Base-by-base conservation (phyloP, 371 early-diverging fungal species). In the Coemansia sp. region DNA sequence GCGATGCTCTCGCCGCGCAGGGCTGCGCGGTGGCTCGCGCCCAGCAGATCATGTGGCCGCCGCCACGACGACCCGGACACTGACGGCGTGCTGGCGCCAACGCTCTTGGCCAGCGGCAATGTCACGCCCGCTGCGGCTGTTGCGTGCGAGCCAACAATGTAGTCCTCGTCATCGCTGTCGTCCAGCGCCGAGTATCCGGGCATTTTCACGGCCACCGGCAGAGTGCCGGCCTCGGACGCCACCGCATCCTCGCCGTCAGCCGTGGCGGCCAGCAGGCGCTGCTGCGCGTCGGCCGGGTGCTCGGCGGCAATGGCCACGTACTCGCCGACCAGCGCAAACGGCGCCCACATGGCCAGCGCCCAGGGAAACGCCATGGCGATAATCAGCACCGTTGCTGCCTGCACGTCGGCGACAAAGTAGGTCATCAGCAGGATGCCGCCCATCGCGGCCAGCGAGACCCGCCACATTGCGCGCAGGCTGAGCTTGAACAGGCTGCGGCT, bases 311-410 rank as follows among this genome's bases (percentile, higher is more conserved):
- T 72, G 2, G 70, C 57, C 41, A 70, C 62, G 33, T 69, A 78
- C 50, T 77, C 74, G 43, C 78, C 78, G 36, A 97, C 75, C 26
- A 97, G 81, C 0, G 95, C 88, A 72, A 94, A 95, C 2, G 97
- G 97, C 4, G 93, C 92, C 96, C 96, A 97, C 87, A 90, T 86
- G 12, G 88, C 82, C 16, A 92, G 81, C 2, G 93, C 90, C 95
- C 96, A 96, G 4, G 92, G 84, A 26, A 94, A 80, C 4, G 95
- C 95, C 65, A 86, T 85, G 2, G 81, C 55, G 3, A 90, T 84
- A 60, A 96, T 88, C 4, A 95, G 65, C 11, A 85, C 53, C 0
- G 84, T 85, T 1, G 90, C 87, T 9, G 54, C 63, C 5, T 47
- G 41, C 8, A 89, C 81, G 42, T 81, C 79, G 0, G 63, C 63